Evolutionary conservation across 108 stramenopile genomes (phyloP).

Genomic region (Bacterosira constricta): DNA sequence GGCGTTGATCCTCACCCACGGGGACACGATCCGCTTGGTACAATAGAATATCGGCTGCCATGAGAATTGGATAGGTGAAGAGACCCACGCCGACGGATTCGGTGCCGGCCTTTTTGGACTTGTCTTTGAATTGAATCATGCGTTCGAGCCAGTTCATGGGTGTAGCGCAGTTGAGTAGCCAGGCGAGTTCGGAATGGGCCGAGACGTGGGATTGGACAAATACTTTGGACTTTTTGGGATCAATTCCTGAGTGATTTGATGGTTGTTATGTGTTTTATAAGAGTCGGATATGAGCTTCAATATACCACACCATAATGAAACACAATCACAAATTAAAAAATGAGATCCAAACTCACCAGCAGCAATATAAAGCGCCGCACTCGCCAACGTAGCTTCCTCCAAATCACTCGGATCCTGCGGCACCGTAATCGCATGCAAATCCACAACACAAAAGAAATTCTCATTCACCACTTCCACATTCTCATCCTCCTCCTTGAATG

Average conservation of each 20-base stretch:
- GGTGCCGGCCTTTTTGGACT: constrained; percentile 85
- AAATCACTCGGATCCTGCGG: constrained; percentile 93
- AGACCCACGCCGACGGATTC: constrained; percentile 94
- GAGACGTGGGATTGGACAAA: constrained; percentile 97
- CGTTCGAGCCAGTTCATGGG: constrained; percentile 99
- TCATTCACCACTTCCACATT: constrained; percentile 60
- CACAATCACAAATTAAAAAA: background rate
- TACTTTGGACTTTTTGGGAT: constrained; percentile 85
- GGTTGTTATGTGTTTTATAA: background rate
- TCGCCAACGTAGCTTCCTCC: constrained; percentile 76
- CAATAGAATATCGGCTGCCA: constrained; percentile 99
- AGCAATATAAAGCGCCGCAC: constrained; percentile 91
- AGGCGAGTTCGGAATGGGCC: constrained; percentile 96
- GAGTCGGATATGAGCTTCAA: background rate
- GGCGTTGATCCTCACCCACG: constrained; percentile 98
- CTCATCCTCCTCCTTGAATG: constrained; percentile 38
- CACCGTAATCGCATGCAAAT: constrained; percentile 99
- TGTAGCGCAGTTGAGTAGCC: constrained; percentile 97
- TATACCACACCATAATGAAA: background rate
- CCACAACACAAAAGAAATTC: constrained; percentile 97
- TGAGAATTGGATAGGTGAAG: constrained; percentile 96
- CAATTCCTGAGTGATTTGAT: constrained; percentile 86
- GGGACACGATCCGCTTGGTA: constrained; percentile 98
- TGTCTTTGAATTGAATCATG: constrained; percentile 99
- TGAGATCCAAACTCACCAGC: constrained; percentile 63